Conservation (phyloP, 441 rosid genomes). For the Populus hybrid region DNA sequence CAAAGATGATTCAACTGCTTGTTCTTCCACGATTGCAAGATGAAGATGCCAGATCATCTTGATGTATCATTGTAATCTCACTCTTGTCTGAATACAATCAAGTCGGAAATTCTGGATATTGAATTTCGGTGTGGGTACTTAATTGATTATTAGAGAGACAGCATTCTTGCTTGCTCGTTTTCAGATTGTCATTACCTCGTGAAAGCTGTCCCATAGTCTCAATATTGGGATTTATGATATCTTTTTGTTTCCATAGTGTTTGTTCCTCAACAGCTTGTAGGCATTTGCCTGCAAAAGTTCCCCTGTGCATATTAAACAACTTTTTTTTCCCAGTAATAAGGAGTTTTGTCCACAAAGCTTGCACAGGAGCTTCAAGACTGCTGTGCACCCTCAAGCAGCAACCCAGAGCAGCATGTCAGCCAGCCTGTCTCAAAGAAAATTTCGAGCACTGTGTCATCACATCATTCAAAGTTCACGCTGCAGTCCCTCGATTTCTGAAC, state of each 20-base stretch:
- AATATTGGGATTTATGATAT: neutral
- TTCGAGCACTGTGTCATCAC: neutral
- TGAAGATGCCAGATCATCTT: constrained; percentile 18
- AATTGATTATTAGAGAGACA: constrained; percentile 15
- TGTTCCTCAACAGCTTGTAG: neutral
- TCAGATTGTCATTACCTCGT: neutral
- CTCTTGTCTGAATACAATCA: neutral
- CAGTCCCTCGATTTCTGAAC: neutral
- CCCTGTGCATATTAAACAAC: neutral
- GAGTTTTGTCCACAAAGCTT: neutral
- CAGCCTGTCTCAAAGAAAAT: neutral
- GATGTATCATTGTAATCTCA: constrained; percentile 18
- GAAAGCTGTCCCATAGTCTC: constrained; percentile 3
- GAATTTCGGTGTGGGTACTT: constrained; percentile 1
- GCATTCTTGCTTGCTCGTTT: constrained; percentile 9
- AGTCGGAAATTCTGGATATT: constrained; percentile 16
- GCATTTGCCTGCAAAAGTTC: neutral
- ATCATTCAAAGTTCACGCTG: neutral
- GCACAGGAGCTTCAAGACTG: neutral
- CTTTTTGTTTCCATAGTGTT: neutral
- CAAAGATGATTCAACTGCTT: constrained; percentile 41
- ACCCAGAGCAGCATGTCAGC: neutral
- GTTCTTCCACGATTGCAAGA: constrained; percentile 50
- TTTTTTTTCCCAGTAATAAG: neutral
- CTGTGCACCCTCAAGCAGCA: too few species aligned